A percentile compares a stretch with the other conserved stretches of the same genome.
Evolutionary conservation across 768 basidiomycete genomes (phyloP).

Genomic region (Chlorophyllum brunneum): DNA sequence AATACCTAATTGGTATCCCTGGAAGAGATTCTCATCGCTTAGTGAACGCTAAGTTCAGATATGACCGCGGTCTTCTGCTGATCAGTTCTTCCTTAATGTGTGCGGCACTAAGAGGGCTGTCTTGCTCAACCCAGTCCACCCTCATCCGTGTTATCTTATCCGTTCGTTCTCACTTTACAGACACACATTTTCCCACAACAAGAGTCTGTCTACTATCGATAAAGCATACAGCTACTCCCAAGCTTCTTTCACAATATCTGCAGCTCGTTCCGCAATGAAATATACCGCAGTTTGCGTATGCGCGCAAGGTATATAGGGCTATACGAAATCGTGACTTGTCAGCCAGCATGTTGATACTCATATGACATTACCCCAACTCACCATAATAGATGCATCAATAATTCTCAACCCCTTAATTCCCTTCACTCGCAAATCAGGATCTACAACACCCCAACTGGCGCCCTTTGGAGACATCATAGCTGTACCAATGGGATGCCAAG

Average conservation of each 20-base stretch:
- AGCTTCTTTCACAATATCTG: background rate
- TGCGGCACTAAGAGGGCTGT: too few species aligned
- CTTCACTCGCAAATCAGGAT: constrained; percentile 34
- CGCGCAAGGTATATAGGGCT: background rate
- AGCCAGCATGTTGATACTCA: background rate
- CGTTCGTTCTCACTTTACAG: too few species aligned
- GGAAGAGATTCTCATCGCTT: too few species aligned
- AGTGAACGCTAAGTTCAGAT: too few species aligned
- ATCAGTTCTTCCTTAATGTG: too few species aligned
- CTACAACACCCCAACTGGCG: constrained; percentile 28
- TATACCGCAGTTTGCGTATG: constrained; percentile 7
- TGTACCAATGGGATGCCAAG: constrained; percentile 29
- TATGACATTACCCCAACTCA: constrained; percentile 16
- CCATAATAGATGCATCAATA: constrained; percentile 34
- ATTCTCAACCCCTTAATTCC: constrained; percentile 29
- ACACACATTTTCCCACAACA: too few species aligned
- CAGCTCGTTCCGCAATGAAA: background rate
- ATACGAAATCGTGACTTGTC: background rate
- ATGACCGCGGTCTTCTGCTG: too few species aligned
- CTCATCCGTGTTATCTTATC: too few species aligned
- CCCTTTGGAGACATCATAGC: constrained; percentile 26
- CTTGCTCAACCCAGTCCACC: background rate
- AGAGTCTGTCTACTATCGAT: too few species aligned
- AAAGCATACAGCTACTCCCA: too few species aligned
- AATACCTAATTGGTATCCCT: too few species aligned